Evolutionary conservation across 495 filamentous ascomycete species (phyloP).

Genomic region (Penicillium turbatum): DNA sequence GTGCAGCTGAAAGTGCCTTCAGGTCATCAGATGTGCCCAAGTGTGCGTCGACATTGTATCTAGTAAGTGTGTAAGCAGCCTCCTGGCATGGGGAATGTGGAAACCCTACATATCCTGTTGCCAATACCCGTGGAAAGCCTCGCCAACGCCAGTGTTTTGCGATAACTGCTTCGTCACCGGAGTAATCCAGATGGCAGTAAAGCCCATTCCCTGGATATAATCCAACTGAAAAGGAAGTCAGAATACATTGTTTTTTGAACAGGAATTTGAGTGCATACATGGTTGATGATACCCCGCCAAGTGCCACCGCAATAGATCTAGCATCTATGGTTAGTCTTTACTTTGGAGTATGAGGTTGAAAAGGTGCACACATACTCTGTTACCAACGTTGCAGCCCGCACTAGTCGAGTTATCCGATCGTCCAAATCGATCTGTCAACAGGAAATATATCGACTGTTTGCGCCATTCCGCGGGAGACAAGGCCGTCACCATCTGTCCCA

Average conservation of each 20-base stretch:
- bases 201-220: conserved; percentile 69
- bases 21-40: conserved; percentile 64
- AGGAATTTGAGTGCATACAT: conserved; percentile 35
- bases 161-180: conserved; percentile 63
- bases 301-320: conserved; percentile 69
- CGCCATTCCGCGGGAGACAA: conserved; percentile 53
- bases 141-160: conserved; percentile 47
- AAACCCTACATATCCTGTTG: conserved; percentile 55
- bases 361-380: conserved; percentile 22
- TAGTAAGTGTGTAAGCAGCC: conserved; percentile 2
- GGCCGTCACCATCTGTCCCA: conserved; percentile 20
- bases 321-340: background rate
- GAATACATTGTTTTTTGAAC: background rate
- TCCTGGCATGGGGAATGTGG: background rate
- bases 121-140: conserved; percentile 74
- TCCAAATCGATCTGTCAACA: conserved; percentile 72
- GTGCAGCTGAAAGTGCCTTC: conserved; percentile 51
- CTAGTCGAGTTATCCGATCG: conserved; percentile 63
- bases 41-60: conserved; percentile 57
- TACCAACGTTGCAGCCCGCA: conserved; percentile 42
- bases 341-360: no score
- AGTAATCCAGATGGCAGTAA: conserved; percentile 80
- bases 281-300: conserved; percentile 67
- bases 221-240: conserved; percentile 28
- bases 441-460: conserved; percentile 65